Conservation (phyloP, 345 rosid genomes). For the Linum lewisii region DNA sequence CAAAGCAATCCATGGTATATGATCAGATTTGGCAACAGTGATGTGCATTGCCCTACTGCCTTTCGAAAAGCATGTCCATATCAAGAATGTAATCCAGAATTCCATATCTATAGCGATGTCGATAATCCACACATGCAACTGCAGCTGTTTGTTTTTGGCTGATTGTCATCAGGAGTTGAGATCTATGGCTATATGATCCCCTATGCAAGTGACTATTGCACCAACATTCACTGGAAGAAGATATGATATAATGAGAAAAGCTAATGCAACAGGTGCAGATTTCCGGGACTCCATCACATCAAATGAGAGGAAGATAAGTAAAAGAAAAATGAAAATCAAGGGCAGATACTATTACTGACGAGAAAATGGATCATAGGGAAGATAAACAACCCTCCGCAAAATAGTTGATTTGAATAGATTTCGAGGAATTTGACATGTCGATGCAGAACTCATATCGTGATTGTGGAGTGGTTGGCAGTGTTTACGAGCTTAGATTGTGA, state of each 20-base stretch:
- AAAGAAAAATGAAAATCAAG: slow-evolving; percentile 20
- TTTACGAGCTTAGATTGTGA: slow-evolving; percentile 54
- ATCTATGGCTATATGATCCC: background rate
- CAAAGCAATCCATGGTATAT: background rate
- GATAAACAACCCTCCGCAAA: slow-evolving; percentile 35
- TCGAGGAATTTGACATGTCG: slow-evolving; percentile 45
- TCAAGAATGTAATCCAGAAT: background rate
- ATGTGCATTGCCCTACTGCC: slow-evolving; percentile 2
- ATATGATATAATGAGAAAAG: slow-evolving; percentile 11
- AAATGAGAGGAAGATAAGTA: slow-evolving; percentile 11
- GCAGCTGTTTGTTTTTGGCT: background rate
- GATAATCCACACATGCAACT: slow-evolving; percentile 5
- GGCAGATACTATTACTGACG: slow-evolving; percentile 26
- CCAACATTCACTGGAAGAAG: slow-evolving; percentile 6
- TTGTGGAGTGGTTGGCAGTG: slow-evolving; percentile 27
- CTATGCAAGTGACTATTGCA: background rate
- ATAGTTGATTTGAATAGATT: slow-evolving; percentile 41
- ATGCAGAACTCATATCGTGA: slow-evolving; percentile 39
- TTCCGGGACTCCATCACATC: background rate
- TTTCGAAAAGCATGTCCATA: slow-evolving; percentile 1
- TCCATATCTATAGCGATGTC: slow-evolving; percentile 1
- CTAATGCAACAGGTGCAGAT: slow-evolving; percentile 8
- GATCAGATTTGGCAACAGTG: no score
- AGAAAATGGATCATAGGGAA: slow-evolving; percentile 32
- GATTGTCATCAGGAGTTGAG: slow-evolving; percentile 3